phyloP scores from a whole-genome alignment of 2,329 filamentous ascomycete genomes.

The Coniochaeta sp. region DNA sequence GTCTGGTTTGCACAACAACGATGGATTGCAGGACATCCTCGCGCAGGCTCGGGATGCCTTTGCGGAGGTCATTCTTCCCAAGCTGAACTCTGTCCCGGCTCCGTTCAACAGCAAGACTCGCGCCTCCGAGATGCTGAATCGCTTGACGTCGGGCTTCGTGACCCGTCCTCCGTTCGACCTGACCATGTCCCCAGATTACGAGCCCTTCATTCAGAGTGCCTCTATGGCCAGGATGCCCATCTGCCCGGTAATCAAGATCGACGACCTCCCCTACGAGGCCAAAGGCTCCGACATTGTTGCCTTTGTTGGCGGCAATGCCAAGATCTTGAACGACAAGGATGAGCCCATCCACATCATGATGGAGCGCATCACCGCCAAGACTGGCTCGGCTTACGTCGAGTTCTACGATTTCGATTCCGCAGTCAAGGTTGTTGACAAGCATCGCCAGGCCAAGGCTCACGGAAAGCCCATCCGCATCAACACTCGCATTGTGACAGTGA shows the following conservation, averaged over 20 bases:
- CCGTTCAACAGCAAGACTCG: neutral
- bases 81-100: neutral
- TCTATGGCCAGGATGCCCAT: conserved; percentile 20
- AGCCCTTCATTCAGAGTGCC: conserved; percentile 38
- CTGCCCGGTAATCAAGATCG: conserved; percentile 39
- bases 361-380: conserved; percentile 56
- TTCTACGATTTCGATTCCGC: conserved; percentile 47
- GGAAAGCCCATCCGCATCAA: conserved; percentile 45
- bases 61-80: neutral
- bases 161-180: conserved; percentile 25
- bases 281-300: conserved; percentile 48
- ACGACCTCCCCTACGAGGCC: conserved; percentile 49
- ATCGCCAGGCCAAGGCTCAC: conserved; percentile 28
- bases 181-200: conserved; percentile 30
- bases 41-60: neutral
- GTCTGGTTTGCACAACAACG: neutral
- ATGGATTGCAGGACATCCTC: neutral
- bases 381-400: conserved; percentile 54
- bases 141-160: conserved; percentile 23
- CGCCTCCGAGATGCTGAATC: conserved; percentile 27
- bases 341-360: conserved; percentile 58
- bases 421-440: conserved; percentile 41
- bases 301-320: conserved; percentile 51
- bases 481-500: conserved; percentile 48
- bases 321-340: conserved; percentile 43